These are phyloP conservation scores for Pichia norvegensis DNA, from an alignment of 1,139 yeast genomes.

Conservation along the genomic window DNA sequence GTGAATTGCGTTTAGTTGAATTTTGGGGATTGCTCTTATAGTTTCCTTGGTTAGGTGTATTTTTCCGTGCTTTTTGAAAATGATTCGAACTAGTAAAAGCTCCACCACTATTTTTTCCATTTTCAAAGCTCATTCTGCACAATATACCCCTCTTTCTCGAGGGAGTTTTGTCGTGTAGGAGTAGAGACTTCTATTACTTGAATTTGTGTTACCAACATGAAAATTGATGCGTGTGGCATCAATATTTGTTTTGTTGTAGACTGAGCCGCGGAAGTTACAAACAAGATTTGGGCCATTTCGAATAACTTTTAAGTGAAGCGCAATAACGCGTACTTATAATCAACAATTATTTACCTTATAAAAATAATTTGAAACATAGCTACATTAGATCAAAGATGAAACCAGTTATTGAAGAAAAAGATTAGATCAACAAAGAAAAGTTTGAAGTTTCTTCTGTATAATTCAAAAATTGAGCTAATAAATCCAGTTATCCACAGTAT, in stretches of 20 bases:
- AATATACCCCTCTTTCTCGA: background rate
- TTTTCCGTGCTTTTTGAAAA: background rate
- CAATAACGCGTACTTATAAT: too few species aligned
- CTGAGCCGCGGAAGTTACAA: too few species aligned
- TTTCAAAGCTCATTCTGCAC: background rate
- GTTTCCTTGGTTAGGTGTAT: background rate
- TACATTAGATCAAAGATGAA: too few species aligned
- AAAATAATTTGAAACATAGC: too few species aligned
- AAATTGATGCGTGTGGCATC: too few species aligned
- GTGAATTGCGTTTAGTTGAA: background rate
- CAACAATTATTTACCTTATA: too few species aligned
- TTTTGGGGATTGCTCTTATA: background rate
- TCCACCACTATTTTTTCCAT: background rate
- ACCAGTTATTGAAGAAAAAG: slow-evolving; percentile 22
- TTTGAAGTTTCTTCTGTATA: slow-evolving; percentile 45
- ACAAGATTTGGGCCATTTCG: too few species aligned
- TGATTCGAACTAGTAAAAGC: background rate
- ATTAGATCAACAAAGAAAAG: slow-evolving; percentile 49
- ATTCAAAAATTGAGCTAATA: slow-evolving; percentile 37
- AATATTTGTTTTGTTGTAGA: too few species aligned
- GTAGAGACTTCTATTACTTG: too few species aligned
- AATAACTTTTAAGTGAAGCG: too few species aligned
- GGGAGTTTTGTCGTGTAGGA: background rate
- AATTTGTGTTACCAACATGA: too few species aligned
- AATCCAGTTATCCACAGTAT: slow-evolving; percentile 33